A percentile compares a stretch with the other conserved stretches of the same genome.
Conservation (phyloP, 805 yeast species). For the Saccharomyces kudriavzevii region DNA sequence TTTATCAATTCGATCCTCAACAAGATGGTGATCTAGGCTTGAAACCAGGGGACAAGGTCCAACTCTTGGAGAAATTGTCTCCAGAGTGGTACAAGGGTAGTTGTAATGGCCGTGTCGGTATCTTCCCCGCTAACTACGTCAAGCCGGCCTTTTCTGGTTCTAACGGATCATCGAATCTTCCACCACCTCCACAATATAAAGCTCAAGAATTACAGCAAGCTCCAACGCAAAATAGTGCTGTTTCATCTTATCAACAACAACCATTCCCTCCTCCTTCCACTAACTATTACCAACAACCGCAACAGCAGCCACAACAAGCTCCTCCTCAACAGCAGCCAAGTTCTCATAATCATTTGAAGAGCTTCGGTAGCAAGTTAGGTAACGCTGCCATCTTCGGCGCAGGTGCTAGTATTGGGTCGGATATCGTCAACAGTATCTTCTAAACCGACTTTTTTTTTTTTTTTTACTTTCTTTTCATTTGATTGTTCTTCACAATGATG, state of each 20-base stretch:
- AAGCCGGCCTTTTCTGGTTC: slow-evolving; percentile 28
- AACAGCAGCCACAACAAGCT: slow-evolving; percentile 28
- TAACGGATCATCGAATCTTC: slow-evolving; percentile 6
- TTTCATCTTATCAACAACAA: slow-evolving; percentile 4
- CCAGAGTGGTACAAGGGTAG: slow-evolving; percentile 90
- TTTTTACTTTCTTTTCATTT: not conserved
- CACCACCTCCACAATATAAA: slow-evolving; percentile 23
- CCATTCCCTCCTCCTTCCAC: slow-evolving; percentile 49
- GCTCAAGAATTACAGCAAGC: slow-evolving; percentile 11
- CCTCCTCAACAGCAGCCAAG: slow-evolving; percentile 30
- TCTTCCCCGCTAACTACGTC: slow-evolving; percentile 88
- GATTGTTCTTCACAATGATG: not conserved
- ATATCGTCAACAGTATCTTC: slow-evolving; percentile 66
- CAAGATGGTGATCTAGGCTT: slow-evolving; percentile 68
- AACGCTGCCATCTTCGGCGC: slow-evolving; percentile 95
- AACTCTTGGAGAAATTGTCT: slow-evolving; percentile 64
- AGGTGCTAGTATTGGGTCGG: slow-evolving; percentile 89
- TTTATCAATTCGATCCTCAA: slow-evolving; percentile 68
- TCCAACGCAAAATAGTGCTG: slow-evolving; percentile 11
- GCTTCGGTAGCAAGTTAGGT: slow-evolving; percentile 73
- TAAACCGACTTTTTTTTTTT: slow-evolving; percentile 21
- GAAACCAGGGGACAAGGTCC: slow-evolving; percentile 57
- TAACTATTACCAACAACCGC: slow-evolving; percentile 36
- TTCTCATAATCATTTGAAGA: slow-evolving; percentile 36
- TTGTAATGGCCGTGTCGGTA: slow-evolving; percentile 53